Conservation (phyloP, 768 basidiomycete genomes). For the Boletellus ananiceps region DNA sequence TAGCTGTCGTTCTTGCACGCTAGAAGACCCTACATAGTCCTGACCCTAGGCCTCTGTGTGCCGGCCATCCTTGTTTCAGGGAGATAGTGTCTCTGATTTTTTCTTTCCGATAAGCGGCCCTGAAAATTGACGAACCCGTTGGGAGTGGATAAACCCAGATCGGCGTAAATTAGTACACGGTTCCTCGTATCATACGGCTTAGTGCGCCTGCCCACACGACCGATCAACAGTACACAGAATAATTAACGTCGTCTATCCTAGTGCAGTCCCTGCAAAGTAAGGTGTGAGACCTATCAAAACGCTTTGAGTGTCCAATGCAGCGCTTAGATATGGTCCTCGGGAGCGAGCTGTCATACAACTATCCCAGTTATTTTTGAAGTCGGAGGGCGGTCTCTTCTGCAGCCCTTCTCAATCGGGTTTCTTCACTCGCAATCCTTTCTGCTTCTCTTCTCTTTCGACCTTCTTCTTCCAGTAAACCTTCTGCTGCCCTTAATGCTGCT, state of each 20-base stretch:
- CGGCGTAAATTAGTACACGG: too few relatives aligned
- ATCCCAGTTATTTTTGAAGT: conserved; percentile 27
- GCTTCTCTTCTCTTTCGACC: conserved; percentile 52
- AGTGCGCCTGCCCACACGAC: neutral
- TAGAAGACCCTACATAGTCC: conserved; percentile 30
- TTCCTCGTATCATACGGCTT: too few relatives aligned
- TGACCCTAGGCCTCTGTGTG: conserved; percentile 41
- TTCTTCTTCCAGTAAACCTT: conserved; percentile 61
- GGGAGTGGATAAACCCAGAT: too few relatives aligned
- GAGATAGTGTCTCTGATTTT: too few relatives aligned
- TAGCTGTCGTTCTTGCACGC: neutral
- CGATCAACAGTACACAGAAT: neutral
- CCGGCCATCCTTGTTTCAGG: conserved; percentile 13
- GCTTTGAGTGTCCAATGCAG: neutral
- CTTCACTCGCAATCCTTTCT: conserved; percentile 49
- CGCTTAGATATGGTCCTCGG: neutral
- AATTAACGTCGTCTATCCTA: conserved; percentile 9
- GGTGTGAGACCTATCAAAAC: neutral
- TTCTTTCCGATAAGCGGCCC: neutral
- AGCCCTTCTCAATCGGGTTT: conserved; percentile 39
- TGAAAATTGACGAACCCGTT: neutral
- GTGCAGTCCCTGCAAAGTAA: neutral
- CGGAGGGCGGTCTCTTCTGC: conserved; percentile 49
- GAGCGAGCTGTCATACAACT: neutral
- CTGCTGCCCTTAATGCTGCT: conserved; percentile 49